Evolutionary conservation across 2,329 filamentous ascomycete genomes (phyloP).

Genomic region (Sporothrix mexicana): DNA sequence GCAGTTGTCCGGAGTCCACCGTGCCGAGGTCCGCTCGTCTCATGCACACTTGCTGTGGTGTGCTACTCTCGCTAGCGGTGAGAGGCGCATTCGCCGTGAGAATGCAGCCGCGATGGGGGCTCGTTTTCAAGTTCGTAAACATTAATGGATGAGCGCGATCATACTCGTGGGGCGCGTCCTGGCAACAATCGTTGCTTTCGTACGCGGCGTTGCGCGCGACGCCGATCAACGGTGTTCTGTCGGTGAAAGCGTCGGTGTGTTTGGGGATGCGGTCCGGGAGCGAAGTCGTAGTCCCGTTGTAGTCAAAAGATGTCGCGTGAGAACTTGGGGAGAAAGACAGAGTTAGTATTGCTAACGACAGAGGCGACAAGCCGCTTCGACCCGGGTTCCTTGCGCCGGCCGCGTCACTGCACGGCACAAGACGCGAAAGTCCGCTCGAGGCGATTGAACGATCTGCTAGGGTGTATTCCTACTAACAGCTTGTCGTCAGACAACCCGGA

Average conservation of each 20-base stretch:
- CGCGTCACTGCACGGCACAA: background rate
- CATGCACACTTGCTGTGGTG: conserved; percentile 6
- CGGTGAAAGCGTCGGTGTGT: background rate
- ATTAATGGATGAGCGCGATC: conserved; percentile 17
- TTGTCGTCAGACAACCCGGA: background rate
- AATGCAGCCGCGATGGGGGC: conserved; percentile 29
- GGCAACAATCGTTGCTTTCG: background rate
- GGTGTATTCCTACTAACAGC: conserved; percentile 6
- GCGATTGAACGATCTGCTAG: background rate
- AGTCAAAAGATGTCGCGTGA: background rate
- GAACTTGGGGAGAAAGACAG: background rate
- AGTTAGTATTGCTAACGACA: background rate
- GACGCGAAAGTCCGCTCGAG: background rate
- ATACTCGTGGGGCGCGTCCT: background rate
- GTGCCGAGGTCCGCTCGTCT: conserved; percentile 2
- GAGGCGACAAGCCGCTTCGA: background rate
- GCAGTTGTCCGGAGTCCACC: conserved; percentile 14
- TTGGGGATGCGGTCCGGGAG: too few relatives aligned
- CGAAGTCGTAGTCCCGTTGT: too few relatives aligned
- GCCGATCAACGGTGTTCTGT: background rate
- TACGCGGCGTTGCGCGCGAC: conserved; percentile 13
- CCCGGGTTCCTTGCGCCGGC: background rate
- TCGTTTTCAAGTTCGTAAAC: conserved; percentile 13
- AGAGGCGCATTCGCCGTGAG: conserved; percentile 28
- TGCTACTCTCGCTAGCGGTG: background rate